Base-by-base conservation (phyloP, 495 filamentous ascomycete genomes). In the Annulohypoxylon maeteangense region DNA sequence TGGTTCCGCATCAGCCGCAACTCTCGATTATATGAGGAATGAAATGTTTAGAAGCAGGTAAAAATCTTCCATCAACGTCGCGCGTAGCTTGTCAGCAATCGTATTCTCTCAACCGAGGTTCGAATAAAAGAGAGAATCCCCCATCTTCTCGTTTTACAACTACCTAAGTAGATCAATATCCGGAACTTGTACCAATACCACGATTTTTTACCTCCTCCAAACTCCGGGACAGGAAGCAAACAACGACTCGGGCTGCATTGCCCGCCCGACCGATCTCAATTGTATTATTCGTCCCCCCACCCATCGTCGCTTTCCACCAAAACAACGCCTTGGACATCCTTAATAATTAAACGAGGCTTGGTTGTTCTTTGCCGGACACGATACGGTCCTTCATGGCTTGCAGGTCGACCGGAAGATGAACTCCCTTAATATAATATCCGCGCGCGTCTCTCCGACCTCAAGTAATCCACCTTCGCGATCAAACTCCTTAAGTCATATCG, bases 381-480 rank as follows among this genome's bases (percentile, higher is more conserved):
- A 65, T 72, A 70, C 67, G 70, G 59, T 70, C 57, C 75, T 81
- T 81, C 81, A 88, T 90, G 87, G 83, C 85, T 83, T 79, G 77
- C 74, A 74, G 64, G 65, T 71, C 59, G 45, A 72, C 62, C 65
- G 65, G 83, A 94, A 90, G 83, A 99, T 99, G 95, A 98, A 98
- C 90, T 97, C 95, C 76, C 83, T 98, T 84, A 97, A 97, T 81
- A 92, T 97, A 79, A 86, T 99, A 79, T 96, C 93, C 71, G 88
- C 92, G 78, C 90, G 92, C 83, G 92, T 95, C 64, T 87, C 86
- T 70, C 86, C 85, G 66, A 77, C 85, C 48, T 78, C 85, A 68
- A 88, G 84, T 74, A 83, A 85, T 12, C 76, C 79, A 40, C 88
- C 89, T 57, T 86, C 88, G 62, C 85, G 90, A 81, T 88, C 89